Conservation (phyloP, 75 land plant genomes). For the Pinus taeda region DNA sequence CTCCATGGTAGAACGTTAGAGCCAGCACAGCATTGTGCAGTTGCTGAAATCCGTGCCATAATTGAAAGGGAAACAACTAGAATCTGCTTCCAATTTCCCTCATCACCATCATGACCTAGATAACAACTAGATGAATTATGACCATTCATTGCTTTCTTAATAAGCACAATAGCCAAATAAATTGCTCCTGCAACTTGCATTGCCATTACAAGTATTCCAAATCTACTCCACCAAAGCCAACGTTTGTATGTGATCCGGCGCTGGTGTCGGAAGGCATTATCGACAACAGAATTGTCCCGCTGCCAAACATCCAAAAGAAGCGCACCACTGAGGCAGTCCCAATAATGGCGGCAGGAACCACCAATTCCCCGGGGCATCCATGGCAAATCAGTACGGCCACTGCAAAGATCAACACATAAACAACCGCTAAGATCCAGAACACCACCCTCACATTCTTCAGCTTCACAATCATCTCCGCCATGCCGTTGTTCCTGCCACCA, state of each 20-base stretch:
- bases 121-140: slow-evolving; percentile 25
- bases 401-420: background rate
- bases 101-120: slow-evolving; percentile 25
- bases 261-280: slow-evolving; percentile 26
- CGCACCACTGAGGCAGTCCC: slow-evolving; percentile 17
- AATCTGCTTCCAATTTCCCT: slow-evolving; percentile 27
- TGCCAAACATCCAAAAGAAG: slow-evolving; percentile 38
- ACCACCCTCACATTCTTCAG: slow-evolving; percentile 6
- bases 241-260: slow-evolving; percentile 64
- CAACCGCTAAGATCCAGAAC: background rate
- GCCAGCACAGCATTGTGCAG: slow-evolving; percentile 72
- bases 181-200: slow-evolving; percentile 56
- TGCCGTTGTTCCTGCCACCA: too few relatives aligned
- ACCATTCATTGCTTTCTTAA: slow-evolving; percentile 23
- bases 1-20: slow-evolving; percentile 82
- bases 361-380: background rate
- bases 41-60: slow-evolving; percentile 36
- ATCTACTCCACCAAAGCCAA: slow-evolving; percentile 89
- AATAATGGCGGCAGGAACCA: background rate
- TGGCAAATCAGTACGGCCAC: background rate
- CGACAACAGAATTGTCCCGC: slow-evolving; percentile 12
- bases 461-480: too few relatives aligned
- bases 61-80: slow-evolving; percentile 35
- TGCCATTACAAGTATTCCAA: slow-evolving; percentile 46
- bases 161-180: slow-evolving; percentile 40